Evolutionary conservation across 129 eudicot genomes (phyloP).

Genomic region (Scalesia atractyloides): DNA sequence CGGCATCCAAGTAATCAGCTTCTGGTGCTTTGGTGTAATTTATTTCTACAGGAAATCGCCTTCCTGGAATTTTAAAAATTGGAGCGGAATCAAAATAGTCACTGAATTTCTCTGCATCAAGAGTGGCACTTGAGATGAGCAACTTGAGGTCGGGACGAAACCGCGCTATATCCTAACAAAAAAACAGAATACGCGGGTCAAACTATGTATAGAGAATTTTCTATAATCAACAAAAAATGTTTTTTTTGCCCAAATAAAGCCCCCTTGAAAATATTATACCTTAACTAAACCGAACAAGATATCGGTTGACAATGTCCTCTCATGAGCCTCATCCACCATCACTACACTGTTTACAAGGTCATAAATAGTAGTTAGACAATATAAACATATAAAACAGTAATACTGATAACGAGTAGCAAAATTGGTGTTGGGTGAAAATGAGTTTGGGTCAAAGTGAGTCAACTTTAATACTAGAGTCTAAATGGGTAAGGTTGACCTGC

Average conservation of each 20-base stretch:
- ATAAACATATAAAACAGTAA: not conserved
- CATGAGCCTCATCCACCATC: slow-evolving; percentile 99
- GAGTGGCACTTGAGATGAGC: slow-evolving; percentile 94
- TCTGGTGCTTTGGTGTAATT: slow-evolving; percentile 95
- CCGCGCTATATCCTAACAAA: slow-evolving; percentile 70
- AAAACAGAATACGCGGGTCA: slow-evolving; percentile 6
- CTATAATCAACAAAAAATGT: not conserved
- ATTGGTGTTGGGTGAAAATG: not conserved
- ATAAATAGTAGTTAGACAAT: not conserved
- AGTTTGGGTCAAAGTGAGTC: not conserved
- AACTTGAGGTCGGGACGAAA: slow-evolving; percentile 90
- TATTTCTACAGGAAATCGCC: slow-evolving; percentile 91
- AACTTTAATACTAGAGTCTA: not conserved
- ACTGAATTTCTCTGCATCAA: slow-evolving; percentile 93
- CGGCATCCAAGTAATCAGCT: slow-evolving; percentile 96
- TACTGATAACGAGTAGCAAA: not conserved
- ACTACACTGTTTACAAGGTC: slow-evolving; percentile 52
- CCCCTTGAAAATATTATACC: slow-evolving; percentile 39
- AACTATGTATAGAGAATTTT: not conserved
- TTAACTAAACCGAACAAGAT: slow-evolving; percentile 90
- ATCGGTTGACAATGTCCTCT: slow-evolving; percentile 90
- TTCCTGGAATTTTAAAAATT: slow-evolving; percentile 86
- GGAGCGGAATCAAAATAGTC: slow-evolving; percentile 98
- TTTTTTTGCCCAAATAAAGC: not conserved
- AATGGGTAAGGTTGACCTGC: not conserved